These are phyloP conservation scores for Colletotrichum paranaense DNA, from an alignment of 2,329 filamentous ascomycete genomes.

Conservation along the genomic window DNA sequence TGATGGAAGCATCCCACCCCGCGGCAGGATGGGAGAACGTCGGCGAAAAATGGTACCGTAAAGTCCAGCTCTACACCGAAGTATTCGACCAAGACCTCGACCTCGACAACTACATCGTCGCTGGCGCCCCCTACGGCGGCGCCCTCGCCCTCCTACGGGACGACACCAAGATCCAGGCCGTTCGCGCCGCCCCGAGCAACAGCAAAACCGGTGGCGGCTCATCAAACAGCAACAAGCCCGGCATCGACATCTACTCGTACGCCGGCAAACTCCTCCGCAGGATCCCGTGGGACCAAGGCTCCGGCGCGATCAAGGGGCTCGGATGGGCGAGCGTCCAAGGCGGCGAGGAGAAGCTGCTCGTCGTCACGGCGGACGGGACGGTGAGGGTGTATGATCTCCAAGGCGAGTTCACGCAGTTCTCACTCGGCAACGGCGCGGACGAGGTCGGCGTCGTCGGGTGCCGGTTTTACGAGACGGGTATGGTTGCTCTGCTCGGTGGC, in stretches of 20 bases:
- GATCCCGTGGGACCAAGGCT: slow-evolving; percentile 93
- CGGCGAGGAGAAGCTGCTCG: slow-evolving; percentile 84
- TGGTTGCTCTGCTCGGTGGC: slow-evolving; percentile 91
- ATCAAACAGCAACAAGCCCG: slow-evolving; percentile 73
- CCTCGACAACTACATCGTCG: slow-evolving; percentile 92
- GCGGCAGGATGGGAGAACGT: slow-evolving; percentile 95
- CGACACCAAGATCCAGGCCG: slow-evolving; percentile 84
- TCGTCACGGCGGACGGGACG: slow-evolving; percentile 89
- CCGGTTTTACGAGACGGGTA: slow-evolving; percentile 89
- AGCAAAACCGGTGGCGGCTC: slow-evolving; percentile 51
- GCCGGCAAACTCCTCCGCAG: slow-evolving; percentile 88
- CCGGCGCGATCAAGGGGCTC: slow-evolving; percentile 80
- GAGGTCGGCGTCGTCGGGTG: slow-evolving; percentile 90
- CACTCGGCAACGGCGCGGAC: slow-evolving; percentile 88
- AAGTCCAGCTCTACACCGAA: slow-evolving; percentile 90
- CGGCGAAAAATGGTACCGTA: slow-evolving; percentile 94
- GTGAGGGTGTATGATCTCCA: slow-evolving; percentile 94
- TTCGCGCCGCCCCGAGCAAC: slow-evolving; percentile 70
- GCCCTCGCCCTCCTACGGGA: slow-evolving; percentile 90
- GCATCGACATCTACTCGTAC: slow-evolving; percentile 94
- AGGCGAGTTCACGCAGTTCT: slow-evolving; percentile 94
- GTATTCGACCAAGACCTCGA: slow-evolving; percentile 95
- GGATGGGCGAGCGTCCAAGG: slow-evolving; percentile 82
- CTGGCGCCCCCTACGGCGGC: slow-evolving; percentile 92
- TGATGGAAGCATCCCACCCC: slow-evolving; percentile 71